Conservation (phyloP, 176 grass and related monocot species). For the Saccharum spontaneum region DNA sequence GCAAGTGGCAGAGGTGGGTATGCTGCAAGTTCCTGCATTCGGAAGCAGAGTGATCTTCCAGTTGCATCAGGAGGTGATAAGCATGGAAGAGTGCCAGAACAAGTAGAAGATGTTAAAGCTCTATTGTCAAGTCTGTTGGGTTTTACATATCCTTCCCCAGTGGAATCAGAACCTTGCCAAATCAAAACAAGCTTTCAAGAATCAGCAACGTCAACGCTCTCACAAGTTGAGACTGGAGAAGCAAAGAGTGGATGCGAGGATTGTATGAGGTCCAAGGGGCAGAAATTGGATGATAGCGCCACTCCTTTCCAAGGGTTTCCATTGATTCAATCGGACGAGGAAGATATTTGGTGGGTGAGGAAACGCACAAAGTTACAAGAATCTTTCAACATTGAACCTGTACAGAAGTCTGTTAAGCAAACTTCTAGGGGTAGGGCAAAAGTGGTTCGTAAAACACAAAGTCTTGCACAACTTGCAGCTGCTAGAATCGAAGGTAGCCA, state of each 20-base stretch:
- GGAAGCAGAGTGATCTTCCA: constrained; percentile 46
- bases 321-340: constrained; percentile 74
- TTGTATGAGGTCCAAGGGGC: constrained; percentile 71
- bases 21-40: constrained; percentile 40
- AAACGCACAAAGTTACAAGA: constrained; percentile 80
- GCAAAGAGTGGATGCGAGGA: constrained; percentile 71
- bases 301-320: constrained; percentile 60
- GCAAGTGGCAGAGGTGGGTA: constrained; percentile 40
- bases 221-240: constrained; percentile 69
- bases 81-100: constrained; percentile 52
- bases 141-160: constrained; percentile 54
- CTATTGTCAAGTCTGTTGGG: constrained; percentile 65
- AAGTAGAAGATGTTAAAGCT: constrained; percentile 70
- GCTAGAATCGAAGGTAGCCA: constrained; percentile 92
- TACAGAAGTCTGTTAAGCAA: constrained; percentile 69
- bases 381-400: constrained; percentile 70
- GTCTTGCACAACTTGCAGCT: constrained; percentile 86
- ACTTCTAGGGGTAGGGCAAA: constrained; percentile 83
- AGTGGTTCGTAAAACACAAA: constrained; percentile 84
- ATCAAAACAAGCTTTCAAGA: constrained; percentile 64
- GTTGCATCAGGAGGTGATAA: constrained; percentile 50
- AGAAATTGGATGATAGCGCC: constrained; percentile 62
- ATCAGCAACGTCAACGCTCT: constrained; percentile 49
- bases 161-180: constrained; percentile 50
- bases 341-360: constrained; percentile 96